These are phyloP conservation scores for Coemansia sp. DNA, from an alignment of 192 early-diverging fungal genomes.

Conservation along the genomic window DNA sequence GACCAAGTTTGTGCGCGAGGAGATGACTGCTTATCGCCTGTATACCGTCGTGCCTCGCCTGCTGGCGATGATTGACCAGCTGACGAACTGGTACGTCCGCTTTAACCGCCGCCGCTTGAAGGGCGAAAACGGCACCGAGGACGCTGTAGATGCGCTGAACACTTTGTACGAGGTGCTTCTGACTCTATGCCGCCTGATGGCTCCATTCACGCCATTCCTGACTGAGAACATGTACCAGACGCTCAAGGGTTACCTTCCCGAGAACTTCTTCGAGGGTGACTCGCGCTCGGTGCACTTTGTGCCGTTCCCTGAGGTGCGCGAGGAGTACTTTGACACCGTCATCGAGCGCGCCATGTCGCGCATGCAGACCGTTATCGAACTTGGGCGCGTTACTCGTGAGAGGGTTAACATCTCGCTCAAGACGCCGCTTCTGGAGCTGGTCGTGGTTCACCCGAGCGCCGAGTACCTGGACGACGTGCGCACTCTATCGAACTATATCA, in stretches of 20 bases:
- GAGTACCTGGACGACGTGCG: slow-evolving; percentile 88
- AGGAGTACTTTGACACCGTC: slow-evolving; percentile 94
- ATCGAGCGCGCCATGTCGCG: slow-evolving; percentile 94
- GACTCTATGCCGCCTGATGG: slow-evolving; percentile 87
- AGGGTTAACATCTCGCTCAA: slow-evolving; percentile 91
- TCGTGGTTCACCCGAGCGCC: slow-evolving; percentile 85
- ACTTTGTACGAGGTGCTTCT: slow-evolving; percentile 95
- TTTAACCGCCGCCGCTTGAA: slow-evolving; percentile 98
- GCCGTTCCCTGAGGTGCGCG: slow-evolving; percentile 87
- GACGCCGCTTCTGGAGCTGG: slow-evolving; percentile 89
- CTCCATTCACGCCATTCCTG: slow-evolving; percentile 95
- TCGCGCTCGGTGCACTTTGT: slow-evolving; percentile 93
- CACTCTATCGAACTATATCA: slow-evolving; percentile 83
- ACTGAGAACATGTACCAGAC: slow-evolving; percentile 98
- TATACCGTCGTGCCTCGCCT: slow-evolving; percentile 97
- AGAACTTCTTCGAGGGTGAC: slow-evolving; percentile 62
- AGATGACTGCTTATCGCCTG: slow-evolving; percentile 94
- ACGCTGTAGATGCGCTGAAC: slow-evolving; percentile 84
- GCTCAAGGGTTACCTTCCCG: slow-evolving; percentile 74
- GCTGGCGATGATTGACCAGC: slow-evolving; percentile 83
- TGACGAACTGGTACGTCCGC: slow-evolving; percentile 99
- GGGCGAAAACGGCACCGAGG: slow-evolving; percentile 89
- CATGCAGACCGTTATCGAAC: slow-evolving; percentile 97
- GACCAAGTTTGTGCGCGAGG: slow-evolving; percentile 88
- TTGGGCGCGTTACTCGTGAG: slow-evolving; percentile 89